A percentile compares a stretch with the other conserved stretches of the same genome.
Evolutionary conservation across 2,329 filamentous ascomycete species (phyloP).

Genomic region (Metarhizium sp.): DNA sequence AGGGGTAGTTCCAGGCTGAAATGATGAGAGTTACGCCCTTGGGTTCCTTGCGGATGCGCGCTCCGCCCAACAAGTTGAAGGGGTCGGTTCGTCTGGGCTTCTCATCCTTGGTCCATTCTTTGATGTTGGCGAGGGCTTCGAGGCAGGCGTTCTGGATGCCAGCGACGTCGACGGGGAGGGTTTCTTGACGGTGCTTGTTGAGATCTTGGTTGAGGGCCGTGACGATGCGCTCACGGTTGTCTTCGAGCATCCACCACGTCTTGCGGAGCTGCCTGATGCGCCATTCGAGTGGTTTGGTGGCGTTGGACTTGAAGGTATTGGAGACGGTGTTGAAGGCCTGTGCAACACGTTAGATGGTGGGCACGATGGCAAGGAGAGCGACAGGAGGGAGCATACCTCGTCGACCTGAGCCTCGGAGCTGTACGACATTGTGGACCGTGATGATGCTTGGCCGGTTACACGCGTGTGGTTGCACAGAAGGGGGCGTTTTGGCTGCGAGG

Average conservation of each 20-base stretch:
- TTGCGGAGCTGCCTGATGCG: constrained; percentile 32
- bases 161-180: constrained; percentile 19
- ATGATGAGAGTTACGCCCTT: constrained; percentile 34
- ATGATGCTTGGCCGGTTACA: neutral
- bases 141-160: constrained; percentile 25
- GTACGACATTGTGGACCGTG: constrained; percentile 1
- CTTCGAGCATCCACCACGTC: constrained; percentile 30
- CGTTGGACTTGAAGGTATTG: constrained; percentile 8
- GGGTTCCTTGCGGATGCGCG: constrained; percentile 31
- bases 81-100: constrained; percentile 16
- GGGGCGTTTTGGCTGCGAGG: too few species aligned
- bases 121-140: constrained; percentile 26
- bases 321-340: constrained; percentile 5
- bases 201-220: constrained; percentile 25
- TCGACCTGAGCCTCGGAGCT: constrained; percentile 7
- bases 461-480: neutral
- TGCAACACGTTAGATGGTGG: neutral
- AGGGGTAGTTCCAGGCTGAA: constrained; percentile 36
- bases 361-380: neutral
- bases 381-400: neutral
- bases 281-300: constrained; percentile 27
- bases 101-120: constrained; percentile 29
- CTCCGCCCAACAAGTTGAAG: constrained; percentile 19
- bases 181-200: constrained; percentile 23
- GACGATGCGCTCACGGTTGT: constrained; percentile 24